These are phyloP conservation scores for Basidiobolus meristosporus DNA, from an alignment of 371 early-diverging fungal species.

Conservation along the genomic window DNA sequence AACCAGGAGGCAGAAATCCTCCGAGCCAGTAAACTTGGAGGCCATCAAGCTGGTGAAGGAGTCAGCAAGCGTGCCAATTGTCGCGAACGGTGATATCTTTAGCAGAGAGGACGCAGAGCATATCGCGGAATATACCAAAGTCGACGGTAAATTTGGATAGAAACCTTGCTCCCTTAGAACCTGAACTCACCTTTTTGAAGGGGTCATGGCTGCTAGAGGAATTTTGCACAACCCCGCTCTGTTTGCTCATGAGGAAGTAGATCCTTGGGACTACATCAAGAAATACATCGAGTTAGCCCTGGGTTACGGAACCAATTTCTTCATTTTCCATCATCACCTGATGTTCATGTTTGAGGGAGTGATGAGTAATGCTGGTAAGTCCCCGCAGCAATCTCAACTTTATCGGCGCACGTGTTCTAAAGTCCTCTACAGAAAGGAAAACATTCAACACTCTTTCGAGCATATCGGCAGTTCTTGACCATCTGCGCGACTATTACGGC, in stretches of 20 bases:
- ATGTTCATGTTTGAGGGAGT: slow-evolving; percentile 82
- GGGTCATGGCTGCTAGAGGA: slow-evolving; percentile 79
- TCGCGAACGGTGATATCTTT: slow-evolving; percentile 72
- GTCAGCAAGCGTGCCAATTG: slow-evolving; percentile 41
- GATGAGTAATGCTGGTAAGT: slow-evolving; percentile 52
- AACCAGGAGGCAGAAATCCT: slow-evolving; percentile 49
- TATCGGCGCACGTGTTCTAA: not conserved
- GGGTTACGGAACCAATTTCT: slow-evolving; percentile 63
- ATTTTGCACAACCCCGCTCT: slow-evolving; percentile 78
- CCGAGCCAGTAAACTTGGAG: slow-evolving; percentile 50
- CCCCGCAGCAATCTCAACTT: not conserved
- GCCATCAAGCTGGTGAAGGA: slow-evolving; percentile 57
- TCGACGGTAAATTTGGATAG: slow-evolving; percentile 25
- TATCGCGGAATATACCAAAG: slow-evolving; percentile 46
- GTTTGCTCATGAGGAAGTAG: slow-evolving; percentile 18
- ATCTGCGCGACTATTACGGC: slow-evolving; percentile 58
- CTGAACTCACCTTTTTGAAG: slow-evolving; percentile 5
- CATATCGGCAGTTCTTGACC: slow-evolving; percentile 65
- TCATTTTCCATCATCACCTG: slow-evolving; percentile 83
- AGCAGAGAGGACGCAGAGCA: slow-evolving; percentile 36
- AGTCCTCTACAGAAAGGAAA: slow-evolving; percentile 42
- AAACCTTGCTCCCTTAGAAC: not conserved
- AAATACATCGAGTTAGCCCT: slow-evolving; percentile 54
- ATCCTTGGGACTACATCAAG: slow-evolving; percentile 10
- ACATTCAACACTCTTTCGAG: slow-evolving; percentile 70